A percentile compares a stretch with the other conserved stretches of the same genome.
Conservation (phyloP, 2,329 filamentous ascomycete species). For the Colletotrichum liaoningense region DNA sequence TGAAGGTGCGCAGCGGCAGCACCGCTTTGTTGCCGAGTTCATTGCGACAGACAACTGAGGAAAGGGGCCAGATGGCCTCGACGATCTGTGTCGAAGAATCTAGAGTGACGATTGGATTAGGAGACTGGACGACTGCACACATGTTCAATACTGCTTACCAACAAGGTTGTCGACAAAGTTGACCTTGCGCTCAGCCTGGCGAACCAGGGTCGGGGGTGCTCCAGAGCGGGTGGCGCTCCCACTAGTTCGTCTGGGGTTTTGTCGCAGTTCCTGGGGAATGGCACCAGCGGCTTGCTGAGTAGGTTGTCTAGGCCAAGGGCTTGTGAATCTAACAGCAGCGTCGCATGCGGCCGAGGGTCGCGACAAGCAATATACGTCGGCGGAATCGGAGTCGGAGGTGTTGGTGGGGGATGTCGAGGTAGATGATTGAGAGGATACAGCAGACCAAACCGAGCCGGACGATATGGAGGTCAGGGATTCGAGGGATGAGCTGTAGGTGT, state of each 20-base stretch:
- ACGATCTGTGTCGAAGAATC: slow-evolving; percentile 98
- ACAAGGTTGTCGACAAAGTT: slow-evolving; percentile 97
- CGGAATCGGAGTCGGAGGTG: slow-evolving; percentile 66
- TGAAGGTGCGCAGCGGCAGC: slow-evolving; percentile 92
- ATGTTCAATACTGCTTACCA: slow-evolving; percentile 74
- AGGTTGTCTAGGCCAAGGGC: slow-evolving; percentile 46
- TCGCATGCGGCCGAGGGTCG: slow-evolving; percentile 47
- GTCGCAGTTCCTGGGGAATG: slow-evolving; percentile 71
- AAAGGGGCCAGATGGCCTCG: slow-evolving; percentile 95
- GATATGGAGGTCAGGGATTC: slow-evolving; percentile 82
- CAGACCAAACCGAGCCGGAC: slow-evolving; percentile 82
- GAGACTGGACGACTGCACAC: slow-evolving; percentile 30
- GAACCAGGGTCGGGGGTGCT: slow-evolving; percentile 79
- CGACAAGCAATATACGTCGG: slow-evolving; percentile 55
- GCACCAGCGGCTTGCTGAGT: slow-evolving; percentile 40
- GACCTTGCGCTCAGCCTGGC: slow-evolving; percentile 91
- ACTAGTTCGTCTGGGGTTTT: slow-evolving; percentile 70
- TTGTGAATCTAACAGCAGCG: slow-evolving; percentile 41
- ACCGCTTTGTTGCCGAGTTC: slow-evolving; percentile 81
- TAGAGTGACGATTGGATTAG: slow-evolving; percentile 57
- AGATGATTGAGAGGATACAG: slow-evolving; percentile 76
- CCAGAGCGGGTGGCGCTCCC: slow-evolving; percentile 59
- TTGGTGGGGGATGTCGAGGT: slow-evolving; percentile 75
- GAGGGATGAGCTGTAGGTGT: slow-evolving; percentile 76
- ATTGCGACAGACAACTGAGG: slow-evolving; percentile 80